Evolutionary conservation across 1,284 basidiomycete genomes (phyloP), one percentile per base, ranked within the genome.

Genomic region (Polyporus tsugae): DNA sequence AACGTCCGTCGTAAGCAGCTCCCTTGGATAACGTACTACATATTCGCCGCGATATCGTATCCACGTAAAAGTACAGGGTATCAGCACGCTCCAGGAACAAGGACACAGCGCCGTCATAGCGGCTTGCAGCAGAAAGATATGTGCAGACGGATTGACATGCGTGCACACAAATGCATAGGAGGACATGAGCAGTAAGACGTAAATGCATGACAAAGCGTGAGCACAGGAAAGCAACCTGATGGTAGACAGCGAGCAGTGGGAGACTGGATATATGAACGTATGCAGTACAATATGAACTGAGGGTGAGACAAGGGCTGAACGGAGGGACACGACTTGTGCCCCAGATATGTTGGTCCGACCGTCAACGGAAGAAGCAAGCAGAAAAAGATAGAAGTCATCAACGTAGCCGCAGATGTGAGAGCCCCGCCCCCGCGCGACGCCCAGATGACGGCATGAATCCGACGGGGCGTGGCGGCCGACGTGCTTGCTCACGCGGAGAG

Each of bases 221-320:
- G 25, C 33, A 49, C 6, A 62, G 59, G 41, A 60, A 33, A 29
- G 41, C 41, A 42, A 29, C 46, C n/a, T 46, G 53, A 57, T 29
- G 55, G 33, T 22, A 38, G 59, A 60, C n/a, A 60, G 25, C 59
- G 39, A 60, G 42, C 33, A 29, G 42, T 49, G 44, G 52, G 29
- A 33, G n/a, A 62, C 4, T 55, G 29, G 29, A 10, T 55, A 29
- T 55, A 55, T 55, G 52, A 17, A 55, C 29, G 3, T 55, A 19
- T 35, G 52, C 52, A 10, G 15, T 55, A 52, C 49, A 35, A 55
- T 55, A 55, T 35, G 33, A 29, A 55, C 29, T 49, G 22, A 49
- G 9, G n/a, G 46, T 49, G 46, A 49, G 46, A 49, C 46, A 25
- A 25, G 22, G 46, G 10, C 22, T 7, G 5, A 19, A 49, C 10